Evolutionary conservation across 352 stramenopile genomes (phyloP), one percentile per base, ranked within the genome.

Genomic region (Globisporangium spinosum): DNA sequence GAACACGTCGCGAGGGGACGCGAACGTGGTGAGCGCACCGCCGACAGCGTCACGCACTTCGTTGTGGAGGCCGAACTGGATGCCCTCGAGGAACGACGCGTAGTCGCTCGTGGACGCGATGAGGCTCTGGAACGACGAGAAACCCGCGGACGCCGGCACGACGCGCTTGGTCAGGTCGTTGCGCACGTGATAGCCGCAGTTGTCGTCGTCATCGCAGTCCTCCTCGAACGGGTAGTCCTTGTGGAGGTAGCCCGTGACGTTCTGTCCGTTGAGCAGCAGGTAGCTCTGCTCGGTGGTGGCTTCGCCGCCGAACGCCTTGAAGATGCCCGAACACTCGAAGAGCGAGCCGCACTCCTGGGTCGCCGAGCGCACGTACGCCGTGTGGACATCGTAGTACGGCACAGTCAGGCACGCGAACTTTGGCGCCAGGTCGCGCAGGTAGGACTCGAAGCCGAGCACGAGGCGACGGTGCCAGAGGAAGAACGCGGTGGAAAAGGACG

Each of bases 331-430:
- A 69, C 83, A 91, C 53, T 87, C 80, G 63, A 76, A 87, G 71
- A 91, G 82, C 71, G 78, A 86, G 59, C 38, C 55, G 58, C 83
- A 91, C 61, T 84, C 69, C 1, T 74, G 75, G 38, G 73, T 83
- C 8, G 77, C 78, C 0, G 72, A 64, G 23, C 83, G 74, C 8
- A 79, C 65, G 73, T 89, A 91, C 22, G 79, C 83, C 64, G 80
- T 85, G 72, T 89, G 79, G 27, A 91, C 77, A 66, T 93, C 85
- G 63, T 87, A 93, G 81, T 89, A 93, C n/a, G 83, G 85, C 23
- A 93, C 47, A 20, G 85, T 91, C 25, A 93, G 53, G 58, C 85
- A 93, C 3, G 75, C 78, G 56, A 82, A 93, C 60, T 81, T 76
- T 22, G 75, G 60, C 60, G 76, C 77, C 25, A 90, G 68, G 49